Evolutionary conservation across 139 green algal genomes (phyloP), one percentile per base, ranked within the genome.

Genomic region (Chlorella sp.): DNA sequence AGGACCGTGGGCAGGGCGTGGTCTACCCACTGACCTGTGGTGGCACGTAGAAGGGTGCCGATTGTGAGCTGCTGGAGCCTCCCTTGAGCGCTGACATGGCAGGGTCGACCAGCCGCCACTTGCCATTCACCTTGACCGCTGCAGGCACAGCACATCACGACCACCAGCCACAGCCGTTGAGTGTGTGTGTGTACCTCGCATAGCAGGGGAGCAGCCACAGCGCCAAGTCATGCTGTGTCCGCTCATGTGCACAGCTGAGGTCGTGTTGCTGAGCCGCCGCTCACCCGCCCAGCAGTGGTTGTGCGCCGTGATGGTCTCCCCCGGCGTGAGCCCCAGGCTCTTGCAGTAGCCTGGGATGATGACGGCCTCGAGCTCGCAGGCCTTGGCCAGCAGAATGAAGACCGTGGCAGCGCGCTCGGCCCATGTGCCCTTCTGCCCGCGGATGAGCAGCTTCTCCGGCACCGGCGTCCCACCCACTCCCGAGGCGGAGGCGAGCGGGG

Each of bases 261-360:
- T n/a, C n/a, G n/a, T n/a, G n/a, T n/a, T n/a, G n/a, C n/a, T n/a
- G n/a, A n/a, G n/a, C n/a, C n/a, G n/a, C n/a, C n/a, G 68, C 51
- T 77, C 60, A 29, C 65, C 80, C 27, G 76, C 73, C 86, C 86
- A 91, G 80, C 82, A 86, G 75, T 91, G 86, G 77, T 91, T 91
- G 74, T 89, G 86, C 36, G 83, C 69, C 0, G 36, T 23, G 2
- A 87, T 67, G 6, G 62, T 34, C 2, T 66, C 14, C 2, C 86
- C 83, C 4, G 86, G 86, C 49, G 85, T 55, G 3, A 27, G 73
- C 23, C 72, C 26, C 22, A 69, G 49, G 34, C 67, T 32, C 67
- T 84, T 83, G 77, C 83, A 88, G 77, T 81, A 91, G 31, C 86
- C 86, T 0, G 72, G 70, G 49, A 88, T 79, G 49, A 77, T 31